Base-by-base conservation (phyloP, 306 rosid genomes). In the Urtica urens region DNA sequence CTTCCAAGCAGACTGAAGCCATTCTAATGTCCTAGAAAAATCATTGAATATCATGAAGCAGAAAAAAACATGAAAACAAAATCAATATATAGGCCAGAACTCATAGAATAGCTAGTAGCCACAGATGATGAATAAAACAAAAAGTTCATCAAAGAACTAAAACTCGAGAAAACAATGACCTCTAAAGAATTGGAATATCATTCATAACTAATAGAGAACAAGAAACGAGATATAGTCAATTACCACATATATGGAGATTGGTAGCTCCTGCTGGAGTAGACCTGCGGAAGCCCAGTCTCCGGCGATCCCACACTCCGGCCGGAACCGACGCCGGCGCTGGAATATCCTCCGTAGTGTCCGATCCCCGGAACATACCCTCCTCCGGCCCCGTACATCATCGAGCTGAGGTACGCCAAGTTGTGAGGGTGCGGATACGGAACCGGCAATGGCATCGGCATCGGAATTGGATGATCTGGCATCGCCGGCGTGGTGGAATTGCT, bases 181-280 rank as follows among this genome's bases (percentile, higher is more conserved):
- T 13, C 21, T 30, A 67, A 63, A 20, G 16, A 10, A n/a, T n/a
- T n/a, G n/a, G n/a, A n/a, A n/a, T n/a, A n/a, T n/a, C n/a, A n/a
- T n/a, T n/a, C n/a, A n/a, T n/a, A 54, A 43, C 12, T 43, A 35
- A 35, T 59, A 53, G 51, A 55, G 10, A 27, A 46, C 34, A 31
- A 25, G 76, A 65, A 28, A 28, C 33, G 10, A 28, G 33, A 4
- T 28, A 35, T 9, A 35, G 1, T 9, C n/a, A 35, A 35, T 35
- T 74, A 74, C 80, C 80, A 74, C 63, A 61, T 33, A 45, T 69
- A 63, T 0, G 76, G 53, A 1, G 76, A 53, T 0, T 65, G 43
- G 44, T 65, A 74, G 55, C 26, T 57, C 5, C 72, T 58, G 35
- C 22, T 57, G 3, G 72, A 58, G 35, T 69, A 74, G 40, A 52